phyloP scores from a whole-genome alignment of 2,329 filamentous ascomycete genomes.

The Stemphylium lycopersici region DNA sequence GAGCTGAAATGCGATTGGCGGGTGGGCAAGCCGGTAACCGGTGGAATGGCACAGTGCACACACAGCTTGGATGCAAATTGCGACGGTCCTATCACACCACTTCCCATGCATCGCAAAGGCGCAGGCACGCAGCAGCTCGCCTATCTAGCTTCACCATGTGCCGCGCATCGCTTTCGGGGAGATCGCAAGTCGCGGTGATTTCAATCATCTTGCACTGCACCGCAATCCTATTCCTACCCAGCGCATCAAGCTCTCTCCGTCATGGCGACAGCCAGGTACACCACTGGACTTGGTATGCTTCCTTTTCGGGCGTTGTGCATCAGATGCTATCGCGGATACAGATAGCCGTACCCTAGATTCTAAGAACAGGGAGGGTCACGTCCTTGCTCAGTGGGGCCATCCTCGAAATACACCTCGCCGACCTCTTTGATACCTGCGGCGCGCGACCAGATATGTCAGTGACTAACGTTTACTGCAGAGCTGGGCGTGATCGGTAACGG shows the following conservation, averaged over 20 bases:
- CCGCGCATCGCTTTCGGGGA: not conserved
- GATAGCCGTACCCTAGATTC: constrained; percentile 4
- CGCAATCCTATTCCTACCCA: not conserved
- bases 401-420: constrained; percentile 1
- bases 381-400: constrained; percentile 7
- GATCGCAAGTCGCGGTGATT: not conserved
- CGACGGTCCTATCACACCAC: constrained; percentile 4
- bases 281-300: constrained; percentile 5
- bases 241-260: not conserved
- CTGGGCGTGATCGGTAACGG: not conserved
- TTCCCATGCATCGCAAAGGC: not conserved
- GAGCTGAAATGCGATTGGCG: not conserved
- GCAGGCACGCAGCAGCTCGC: constrained; percentile 13
- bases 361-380: constrained; percentile 3
- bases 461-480: not conserved
- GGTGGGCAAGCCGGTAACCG: not conserved
- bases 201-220: not conserved
- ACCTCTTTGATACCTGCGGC: constrained; percentile 4
- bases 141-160: constrained; percentile 6
- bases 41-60: not conserved
- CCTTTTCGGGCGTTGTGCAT: constrained; percentile 14
- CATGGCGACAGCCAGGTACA: constrained; percentile 2
- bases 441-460: not conserved
- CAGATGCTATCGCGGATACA: constrained; percentile 4
- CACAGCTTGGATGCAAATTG: not conserved